Percentiles rank a stretch among this genome's conserved stretches.
Conservation (phyloP, 2,329 filamentous ascomycete species). For the Cordyceps javanica region DNA sequence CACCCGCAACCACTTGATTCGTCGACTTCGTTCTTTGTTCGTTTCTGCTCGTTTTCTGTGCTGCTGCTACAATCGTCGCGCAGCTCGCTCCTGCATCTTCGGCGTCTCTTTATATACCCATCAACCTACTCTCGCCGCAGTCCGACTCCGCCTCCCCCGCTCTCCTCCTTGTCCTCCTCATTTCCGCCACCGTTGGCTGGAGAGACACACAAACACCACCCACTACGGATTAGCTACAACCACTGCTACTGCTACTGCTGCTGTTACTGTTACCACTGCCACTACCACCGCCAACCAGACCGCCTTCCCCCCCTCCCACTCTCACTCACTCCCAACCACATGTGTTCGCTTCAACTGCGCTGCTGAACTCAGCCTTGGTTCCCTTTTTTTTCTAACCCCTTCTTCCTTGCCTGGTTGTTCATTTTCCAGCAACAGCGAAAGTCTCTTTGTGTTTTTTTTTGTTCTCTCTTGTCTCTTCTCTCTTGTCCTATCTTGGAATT, state of each 20-base stretch:
- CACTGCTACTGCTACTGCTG: no score
- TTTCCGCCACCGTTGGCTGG: conserved; percentile 6
- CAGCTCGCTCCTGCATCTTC: not conserved
- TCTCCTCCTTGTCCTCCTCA: not conserved
- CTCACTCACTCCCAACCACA: no score
- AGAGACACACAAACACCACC: not conserved
- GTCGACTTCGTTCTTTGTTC: not conserved
- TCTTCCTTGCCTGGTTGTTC: not conserved
- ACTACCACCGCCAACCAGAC: not conserved
- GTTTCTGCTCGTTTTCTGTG: not conserved
- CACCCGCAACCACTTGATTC: not conserved
- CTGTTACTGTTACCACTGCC: no score
- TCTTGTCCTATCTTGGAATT: not conserved
- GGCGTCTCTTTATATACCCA: not conserved
- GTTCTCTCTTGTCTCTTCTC: not conserved
- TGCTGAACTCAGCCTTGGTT: conserved; percentile 4
- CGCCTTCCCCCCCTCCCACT: not conserved
- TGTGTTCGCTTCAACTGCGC: conserved; percentile 9
- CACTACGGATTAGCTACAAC: no score
- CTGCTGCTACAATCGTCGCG: not conserved
- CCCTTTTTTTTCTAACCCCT: not conserved
- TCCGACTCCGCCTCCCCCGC: not conserved
- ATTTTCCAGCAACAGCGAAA: not conserved
- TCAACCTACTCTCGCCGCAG: no score
- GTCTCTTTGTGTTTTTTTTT: not conserved